These are phyloP conservation scores for Tricholoma bakamatsutake DNA, from an alignment of 768 basidiomycete genomes.

Conservation along the genomic window DNA sequence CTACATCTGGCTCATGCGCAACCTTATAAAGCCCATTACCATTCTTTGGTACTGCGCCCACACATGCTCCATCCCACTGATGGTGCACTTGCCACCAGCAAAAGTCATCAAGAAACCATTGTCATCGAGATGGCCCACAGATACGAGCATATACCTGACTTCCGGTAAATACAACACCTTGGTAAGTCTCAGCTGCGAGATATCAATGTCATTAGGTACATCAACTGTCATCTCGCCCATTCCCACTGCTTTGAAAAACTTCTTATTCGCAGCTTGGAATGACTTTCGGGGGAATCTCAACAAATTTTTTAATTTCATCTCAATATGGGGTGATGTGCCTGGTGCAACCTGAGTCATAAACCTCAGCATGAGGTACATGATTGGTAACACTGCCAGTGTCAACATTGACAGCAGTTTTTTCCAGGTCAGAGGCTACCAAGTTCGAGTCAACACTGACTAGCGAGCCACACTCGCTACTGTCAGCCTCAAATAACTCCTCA, in stretches of 20 bases:
- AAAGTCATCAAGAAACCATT: background rate
- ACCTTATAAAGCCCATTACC: background rate
- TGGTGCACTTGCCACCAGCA: background rate
- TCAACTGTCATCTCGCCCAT: no score
- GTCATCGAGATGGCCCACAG: no score
- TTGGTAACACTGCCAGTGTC: no score
- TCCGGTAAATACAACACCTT: no score
- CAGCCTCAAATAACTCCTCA: no score
- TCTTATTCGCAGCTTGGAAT: no score
- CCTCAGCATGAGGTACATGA: background rate
- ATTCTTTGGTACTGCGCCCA: background rate
- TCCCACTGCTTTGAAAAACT: no score
- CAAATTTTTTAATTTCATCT: conserved; percentile 19
- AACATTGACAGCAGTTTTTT: background rate
- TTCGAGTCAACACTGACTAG: no score
- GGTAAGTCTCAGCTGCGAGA: no score
- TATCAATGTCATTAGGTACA: no score
- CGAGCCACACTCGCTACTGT: no score
- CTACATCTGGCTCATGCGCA: background rate
- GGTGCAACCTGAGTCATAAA: background rate
- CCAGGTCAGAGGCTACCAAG: background rate
- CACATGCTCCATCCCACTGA: background rate
- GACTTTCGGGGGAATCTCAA: background rate
- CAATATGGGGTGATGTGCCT: conserved; percentile 8
- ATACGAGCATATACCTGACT: no score